Evolutionary conservation across 2,329 filamentous ascomycete species (phyloP), one percentile per base, ranked within the genome.

Genomic region (Colletotrichum horii): DNA sequence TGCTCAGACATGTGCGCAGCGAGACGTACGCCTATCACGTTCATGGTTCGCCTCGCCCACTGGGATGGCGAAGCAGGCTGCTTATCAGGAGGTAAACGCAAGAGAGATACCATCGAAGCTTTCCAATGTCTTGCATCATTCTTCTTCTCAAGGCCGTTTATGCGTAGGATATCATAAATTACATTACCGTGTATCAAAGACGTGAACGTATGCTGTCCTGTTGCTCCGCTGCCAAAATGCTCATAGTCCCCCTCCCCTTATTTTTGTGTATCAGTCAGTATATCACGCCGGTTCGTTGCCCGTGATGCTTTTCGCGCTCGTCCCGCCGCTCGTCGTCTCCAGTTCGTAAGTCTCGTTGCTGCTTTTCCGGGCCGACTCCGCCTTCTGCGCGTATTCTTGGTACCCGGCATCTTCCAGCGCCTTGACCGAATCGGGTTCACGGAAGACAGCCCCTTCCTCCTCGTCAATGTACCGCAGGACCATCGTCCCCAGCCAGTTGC

Each of bases 381-480:
- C 32, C 9, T 26, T 32, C n/a, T 38, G 14, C 8, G 69, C 69
- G 0, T 22, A 62, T 24, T 48, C 69, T 4, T 15, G 2, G 6
- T 69, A 32, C 30, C 32, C 70, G 6, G 43, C 58, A 4, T 75
- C 64, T 19, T 36, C 58, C 43, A 68, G 14, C 3, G 36, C 52
- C 56, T 69, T 73, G 7, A 65, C 58, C 6, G 56, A n/a, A 26
- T 28, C 43, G 1, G 70, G 19, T 7, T 38, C 22, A 3, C 34
- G 12, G 4, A 69, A 15, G 3, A 36, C 55, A 0, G 14, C 58
- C 3, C 64, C 70, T 16, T 58, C 43, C 6, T 75, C 64, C 11
- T 75, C 74, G 12, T 75, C 74, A 14, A 75, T 68, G 26, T 75
- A 75, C 11, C 65, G 66, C 43, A 75, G 56, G 11, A 75, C 32